These are phyloP conservation scores for Crithidia expoeki DNA, from an alignment of 208 protist species.

Conservation along the genomic window DNA sequence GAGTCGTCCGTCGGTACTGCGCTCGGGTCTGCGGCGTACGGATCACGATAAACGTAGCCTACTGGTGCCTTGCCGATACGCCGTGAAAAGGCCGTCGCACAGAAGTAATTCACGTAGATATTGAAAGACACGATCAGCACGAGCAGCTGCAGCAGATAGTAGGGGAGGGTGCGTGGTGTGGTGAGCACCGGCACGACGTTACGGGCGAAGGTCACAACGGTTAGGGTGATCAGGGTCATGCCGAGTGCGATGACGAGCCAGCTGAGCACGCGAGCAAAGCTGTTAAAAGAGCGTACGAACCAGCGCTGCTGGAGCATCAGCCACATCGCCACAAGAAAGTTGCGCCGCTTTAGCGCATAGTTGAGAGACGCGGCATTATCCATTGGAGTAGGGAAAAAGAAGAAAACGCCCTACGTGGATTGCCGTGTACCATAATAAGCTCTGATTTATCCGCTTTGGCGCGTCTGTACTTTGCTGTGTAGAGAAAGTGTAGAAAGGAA, in stretches of 20 bases:
- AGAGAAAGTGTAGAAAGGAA: too few species aligned
- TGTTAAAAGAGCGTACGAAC: slow-evolving; percentile 24
- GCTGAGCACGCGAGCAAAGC: slow-evolving; percentile 20
- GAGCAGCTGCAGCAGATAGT: slow-evolving; percentile 39
- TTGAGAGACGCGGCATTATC: slow-evolving; percentile 19
- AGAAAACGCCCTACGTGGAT: too few species aligned
- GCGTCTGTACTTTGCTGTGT: too few species aligned
- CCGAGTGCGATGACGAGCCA: slow-evolving; percentile 42
- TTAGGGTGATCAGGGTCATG: slow-evolving; percentile 61
- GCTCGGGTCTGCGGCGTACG: not conserved
- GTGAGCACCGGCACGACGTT: slow-evolving; percentile 59
- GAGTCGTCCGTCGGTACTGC: slow-evolving; percentile 18
- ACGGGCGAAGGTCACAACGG: slow-evolving; percentile 43
- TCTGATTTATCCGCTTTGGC: too few species aligned
- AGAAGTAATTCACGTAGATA: slow-evolving; percentile 75
- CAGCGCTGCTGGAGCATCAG: slow-evolving; percentile 35
- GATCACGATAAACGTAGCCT: slow-evolving; percentile 19
- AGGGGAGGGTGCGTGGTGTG: slow-evolving; percentile 24
- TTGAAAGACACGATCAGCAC: slow-evolving; percentile 57
- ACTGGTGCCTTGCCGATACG: slow-evolving; percentile 33
- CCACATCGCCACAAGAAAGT: slow-evolving; percentile 31
- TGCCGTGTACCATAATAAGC: too few species aligned
- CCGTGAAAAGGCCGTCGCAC: slow-evolving; percentile 46
- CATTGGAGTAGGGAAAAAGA: slow-evolving; percentile 9
- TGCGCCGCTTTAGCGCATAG: slow-evolving; percentile 32